Evolutionary conservation across 2,329 filamentous ascomycete species (phyloP).

Genomic region (Myotisia sp.): DNA sequence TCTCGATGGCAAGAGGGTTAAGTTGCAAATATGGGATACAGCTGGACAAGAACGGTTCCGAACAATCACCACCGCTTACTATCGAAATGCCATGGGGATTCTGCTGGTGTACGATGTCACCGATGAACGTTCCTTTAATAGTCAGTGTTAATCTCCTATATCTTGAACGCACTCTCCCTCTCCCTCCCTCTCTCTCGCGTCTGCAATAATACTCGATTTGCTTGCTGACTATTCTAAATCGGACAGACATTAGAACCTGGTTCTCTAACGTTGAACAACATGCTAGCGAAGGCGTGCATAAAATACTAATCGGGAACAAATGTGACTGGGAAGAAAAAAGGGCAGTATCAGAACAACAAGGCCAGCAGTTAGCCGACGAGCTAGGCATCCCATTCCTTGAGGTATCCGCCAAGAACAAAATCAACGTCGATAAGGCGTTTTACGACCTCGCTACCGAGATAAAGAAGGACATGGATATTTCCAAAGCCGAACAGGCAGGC

Average conservation of each 20-base stretch:
- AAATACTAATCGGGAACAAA: constrained; percentile 99
- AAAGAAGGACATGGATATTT: constrained; percentile 95
- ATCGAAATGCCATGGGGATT: constrained; percentile 96
- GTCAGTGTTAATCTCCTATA: constrained; percentile 40
- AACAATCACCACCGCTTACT: constrained; percentile 97
- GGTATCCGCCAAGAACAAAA: constrained; percentile 96
- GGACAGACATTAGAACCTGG: constrained; percentile 90
- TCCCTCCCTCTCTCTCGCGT: background rate
- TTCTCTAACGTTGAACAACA: constrained; percentile 98
- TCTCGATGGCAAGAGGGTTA: constrained; percentile 94
- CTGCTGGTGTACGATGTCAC: constrained; percentile 97
- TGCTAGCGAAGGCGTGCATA: constrained; percentile 96
- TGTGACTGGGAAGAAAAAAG: constrained; percentile 99
- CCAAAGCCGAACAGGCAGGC: constrained; percentile 55
- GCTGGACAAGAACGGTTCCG: constrained; percentile 96
- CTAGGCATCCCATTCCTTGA: constrained; percentile 97
- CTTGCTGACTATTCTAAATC: constrained; percentile 1
- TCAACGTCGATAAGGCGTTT: constrained; percentile 98
- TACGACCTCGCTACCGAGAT: constrained; percentile 90
- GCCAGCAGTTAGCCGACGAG: constrained; percentile 85
- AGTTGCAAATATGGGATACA: constrained; percentile 99
- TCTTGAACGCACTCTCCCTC: constrained; percentile 12
- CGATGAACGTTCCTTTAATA: constrained; percentile 88
- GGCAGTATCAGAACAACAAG: constrained; percentile 80
- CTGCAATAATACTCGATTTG: background rate